Base-by-base conservation (phyloP, 2,329 filamentous ascomycete species). In the Daldinia sp. region DNA sequence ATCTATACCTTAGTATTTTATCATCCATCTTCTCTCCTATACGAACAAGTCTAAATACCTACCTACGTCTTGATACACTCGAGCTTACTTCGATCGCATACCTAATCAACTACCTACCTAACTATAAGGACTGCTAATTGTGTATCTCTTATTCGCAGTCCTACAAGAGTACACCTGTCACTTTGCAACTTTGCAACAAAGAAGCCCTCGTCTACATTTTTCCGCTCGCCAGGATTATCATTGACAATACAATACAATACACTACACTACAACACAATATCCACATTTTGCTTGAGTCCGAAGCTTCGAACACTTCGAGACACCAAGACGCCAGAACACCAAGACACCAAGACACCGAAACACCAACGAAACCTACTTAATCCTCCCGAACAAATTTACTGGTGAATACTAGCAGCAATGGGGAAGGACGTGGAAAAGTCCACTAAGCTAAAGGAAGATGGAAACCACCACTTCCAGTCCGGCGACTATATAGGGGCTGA, bases 401-500 rank as follows among this genome's bases (percentile, higher is more conserved):
- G 33, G 15, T 30, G 44, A 30, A 42, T 28, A 58, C 54, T 39
- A 53, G 41, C 37, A 58, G 28, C 42, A 37, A 77, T 77, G 76
- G 28, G 69, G 7, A 61, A 51, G 33, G 71, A 77, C 62, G 18
- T 65, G n/a, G 72, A 78, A 15, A 81, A 74, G 61, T 77, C 84
- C 1, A 66, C 79, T 0, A 77, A 78, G 35, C 80, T 88, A 68
- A 89, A 88, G 75, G 83, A 86, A 41, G 82, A 88, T 66, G 90
- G 90, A 70, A 92, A 92, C 79, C 83, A 82, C 58, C 86, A 85
- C 76, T 95, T 92, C 80, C 85, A 88, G 68, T 80, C 83, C 7
- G 88, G 87, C 68, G 89, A 94, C 73, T 94, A 86, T 76, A 79
- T 81, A 4, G 84, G 82, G 26, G 92, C 92, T 41, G 91, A 93